Conservation (phyloP, 495 filamentous ascomycete genomes). For the Penicillium cataractarum region DNA sequence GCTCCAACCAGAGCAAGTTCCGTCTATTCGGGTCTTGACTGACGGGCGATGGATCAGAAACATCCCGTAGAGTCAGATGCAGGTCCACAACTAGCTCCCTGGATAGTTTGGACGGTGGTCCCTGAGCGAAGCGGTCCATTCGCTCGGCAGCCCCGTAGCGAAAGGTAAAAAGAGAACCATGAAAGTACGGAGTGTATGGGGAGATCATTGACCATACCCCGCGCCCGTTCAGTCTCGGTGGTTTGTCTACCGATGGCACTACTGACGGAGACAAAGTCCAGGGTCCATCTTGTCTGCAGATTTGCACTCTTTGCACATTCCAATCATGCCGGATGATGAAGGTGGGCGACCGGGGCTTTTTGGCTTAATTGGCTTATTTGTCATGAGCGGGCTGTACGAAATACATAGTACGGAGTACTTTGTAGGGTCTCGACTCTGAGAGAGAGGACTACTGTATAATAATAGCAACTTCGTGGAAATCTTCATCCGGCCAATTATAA, state of each 20-base stretch:
- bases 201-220: background rate
- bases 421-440: background rate
- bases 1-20: conserved; percentile 17
- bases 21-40: conserved; percentile 24
- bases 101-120: conserved; percentile 2
- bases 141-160: background rate
- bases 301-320: conserved; percentile 22
- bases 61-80: conserved; percentile 22
- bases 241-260: background rate
- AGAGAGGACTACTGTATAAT: background rate
- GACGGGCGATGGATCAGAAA: conserved; percentile 45
- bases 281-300: background rate
- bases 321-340: conserved; percentile 24
- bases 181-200: background rate
- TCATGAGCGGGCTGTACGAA: background rate
- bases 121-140: background rate
- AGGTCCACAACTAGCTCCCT: conserved; percentile 20
- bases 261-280: background rate
- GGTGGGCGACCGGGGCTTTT: background rate
- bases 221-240: background rate
- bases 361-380: conserved; percentile 11
- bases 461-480: background rate
- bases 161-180: background rate
- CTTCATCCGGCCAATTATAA: background rate
- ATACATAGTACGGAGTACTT: background rate